A percentile compares a stretch with the other conserved stretches of the same genome.
Conservation (phyloP, 1,139 yeast genomes). For the Hansenula lynferdii region DNA sequence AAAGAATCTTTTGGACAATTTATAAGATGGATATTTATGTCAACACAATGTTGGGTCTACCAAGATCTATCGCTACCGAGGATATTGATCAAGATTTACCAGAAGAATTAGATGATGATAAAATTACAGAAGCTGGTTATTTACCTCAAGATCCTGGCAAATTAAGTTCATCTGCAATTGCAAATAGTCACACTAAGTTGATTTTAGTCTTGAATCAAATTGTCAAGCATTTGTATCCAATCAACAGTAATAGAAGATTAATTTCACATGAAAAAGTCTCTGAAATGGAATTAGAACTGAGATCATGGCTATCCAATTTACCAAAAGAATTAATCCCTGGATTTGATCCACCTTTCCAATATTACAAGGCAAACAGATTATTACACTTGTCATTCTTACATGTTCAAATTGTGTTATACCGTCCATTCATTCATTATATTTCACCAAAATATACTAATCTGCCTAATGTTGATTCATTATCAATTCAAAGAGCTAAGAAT, state of each 20-base stretch:
- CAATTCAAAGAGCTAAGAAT: slow-evolving; percentile 71
- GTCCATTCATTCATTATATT: slow-evolving; percentile 88
- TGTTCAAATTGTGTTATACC: slow-evolving; percentile 77
- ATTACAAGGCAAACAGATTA: slow-evolving; percentile 69
- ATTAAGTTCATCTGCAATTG: slow-evolving; percentile 73
- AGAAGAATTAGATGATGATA: slow-evolving; percentile 80
- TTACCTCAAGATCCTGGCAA: slow-evolving; percentile 33
- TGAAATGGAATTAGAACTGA: slow-evolving; percentile 65
- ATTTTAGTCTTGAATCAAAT: slow-evolving; percentile 55
- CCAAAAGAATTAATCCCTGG: slow-evolving; percentile 77
- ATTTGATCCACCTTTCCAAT: slow-evolving; percentile 56
- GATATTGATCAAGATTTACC: slow-evolving; percentile 92
- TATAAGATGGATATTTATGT: slow-evolving; percentile 90
- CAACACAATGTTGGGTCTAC: slow-evolving; percentile 85
- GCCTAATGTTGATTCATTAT: slow-evolving; percentile 40
- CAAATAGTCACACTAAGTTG: slow-evolving; percentile 79
- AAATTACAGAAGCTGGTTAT: slow-evolving; percentile 55
- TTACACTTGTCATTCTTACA: slow-evolving; percentile 77
- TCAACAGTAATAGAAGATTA: slow-evolving; percentile 31
- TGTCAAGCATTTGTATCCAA: slow-evolving; percentile 53
- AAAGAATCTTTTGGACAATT: slow-evolving; percentile 82
- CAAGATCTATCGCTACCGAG: slow-evolving; percentile 64
- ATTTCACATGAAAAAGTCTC: slow-evolving; percentile 55
- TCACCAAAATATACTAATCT: slow-evolving; percentile 34
- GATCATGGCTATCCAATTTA: slow-evolving; percentile 68